Percentiles rank a stretch among this genome's conserved stretches.
These are phyloP conservation scores for Penicillium canariense DNA, from an alignment of 495 filamentous ascomycete species.

Conservation along the genomic window DNA sequence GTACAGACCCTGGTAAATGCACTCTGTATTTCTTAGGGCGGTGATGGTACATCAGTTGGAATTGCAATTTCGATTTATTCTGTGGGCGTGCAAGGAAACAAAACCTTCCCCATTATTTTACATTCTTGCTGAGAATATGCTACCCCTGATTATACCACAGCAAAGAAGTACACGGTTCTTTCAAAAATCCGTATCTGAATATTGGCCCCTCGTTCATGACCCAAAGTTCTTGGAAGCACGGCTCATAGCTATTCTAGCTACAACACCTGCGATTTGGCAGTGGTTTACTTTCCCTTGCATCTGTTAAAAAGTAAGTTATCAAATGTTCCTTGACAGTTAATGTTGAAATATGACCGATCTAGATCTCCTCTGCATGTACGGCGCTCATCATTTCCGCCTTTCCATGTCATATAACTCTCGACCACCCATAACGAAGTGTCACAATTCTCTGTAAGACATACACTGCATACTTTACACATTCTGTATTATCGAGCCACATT, in stretches of 20 bases:
- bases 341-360: constrained; percentile 23
- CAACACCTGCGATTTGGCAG: too few species aligned
- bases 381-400: not conserved
- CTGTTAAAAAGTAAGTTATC: constrained; percentile 1
- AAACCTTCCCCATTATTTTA: too few species aligned
- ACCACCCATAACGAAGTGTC: constrained; percentile 16
- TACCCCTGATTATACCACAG: not conserved
- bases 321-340: constrained; percentile 4
- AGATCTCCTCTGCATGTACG: constrained; percentile 11
- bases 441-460: constrained; percentile 19
- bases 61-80: constrained; percentile 8
- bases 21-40: constrained; percentile 5
- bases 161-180: too few species aligned
- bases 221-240: too few species aligned
- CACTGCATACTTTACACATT: constrained; percentile 20
- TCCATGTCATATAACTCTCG: not conserved
- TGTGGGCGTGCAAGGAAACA: not conserved
- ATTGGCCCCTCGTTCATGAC: too few species aligned
- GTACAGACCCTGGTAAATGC: not conserved
- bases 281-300: too few species aligned
- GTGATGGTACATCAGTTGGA: constrained; percentile 6
- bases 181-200: too few species aligned
- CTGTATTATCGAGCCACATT: constrained; percentile 18
- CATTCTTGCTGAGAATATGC: not conserved
- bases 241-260: not conserved